Conservation (phyloP, 306 rosid species). For the Cucurbita pepo region DNA sequence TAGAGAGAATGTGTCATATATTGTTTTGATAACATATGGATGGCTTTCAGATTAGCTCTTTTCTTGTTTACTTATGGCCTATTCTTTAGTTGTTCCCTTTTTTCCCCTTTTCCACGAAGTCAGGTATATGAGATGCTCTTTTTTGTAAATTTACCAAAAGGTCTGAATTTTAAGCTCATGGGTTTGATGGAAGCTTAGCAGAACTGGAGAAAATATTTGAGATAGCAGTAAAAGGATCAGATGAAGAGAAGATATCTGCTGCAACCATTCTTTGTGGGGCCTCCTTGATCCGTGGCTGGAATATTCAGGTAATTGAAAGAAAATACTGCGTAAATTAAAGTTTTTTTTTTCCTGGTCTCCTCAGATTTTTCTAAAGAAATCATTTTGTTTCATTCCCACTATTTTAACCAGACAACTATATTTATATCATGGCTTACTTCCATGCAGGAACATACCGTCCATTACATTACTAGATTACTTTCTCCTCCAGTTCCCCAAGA, state of each 20-base stretch:
- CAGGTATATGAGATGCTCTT: constrained; percentile 90
- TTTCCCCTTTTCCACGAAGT: constrained; percentile 72
- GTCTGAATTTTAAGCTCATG: constrained; percentile 98
- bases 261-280: constrained; percentile 91
- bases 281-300: constrained; percentile 86
- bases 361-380: neutral
- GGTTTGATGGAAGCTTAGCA: constrained; percentile 99
- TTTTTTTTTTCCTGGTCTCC: neutral
- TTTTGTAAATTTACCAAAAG: constrained; percentile 53
- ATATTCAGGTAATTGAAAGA: constrained; percentile 55
- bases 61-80: neutral
- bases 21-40: constrained; percentile 6
- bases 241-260: constrained; percentile 83
- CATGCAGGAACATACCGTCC: constrained; percentile 82
- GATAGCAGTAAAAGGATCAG: constrained; percentile 72
- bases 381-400: neutral
- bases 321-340: neutral
- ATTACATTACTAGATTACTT: constrained; percentile 63
- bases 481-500: constrained; percentile 69
- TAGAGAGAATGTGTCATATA: neutral
- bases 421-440: constrained; percentile 13
- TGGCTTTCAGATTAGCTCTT: constrained; percentile 15
- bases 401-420: constrained; percentile 3
- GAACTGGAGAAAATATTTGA: constrained; percentile 82
- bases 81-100: constrained; percentile 62